Conservation (phyloP, 495 filamentous ascomycete species). For the Ramalina intermedia region DNA sequence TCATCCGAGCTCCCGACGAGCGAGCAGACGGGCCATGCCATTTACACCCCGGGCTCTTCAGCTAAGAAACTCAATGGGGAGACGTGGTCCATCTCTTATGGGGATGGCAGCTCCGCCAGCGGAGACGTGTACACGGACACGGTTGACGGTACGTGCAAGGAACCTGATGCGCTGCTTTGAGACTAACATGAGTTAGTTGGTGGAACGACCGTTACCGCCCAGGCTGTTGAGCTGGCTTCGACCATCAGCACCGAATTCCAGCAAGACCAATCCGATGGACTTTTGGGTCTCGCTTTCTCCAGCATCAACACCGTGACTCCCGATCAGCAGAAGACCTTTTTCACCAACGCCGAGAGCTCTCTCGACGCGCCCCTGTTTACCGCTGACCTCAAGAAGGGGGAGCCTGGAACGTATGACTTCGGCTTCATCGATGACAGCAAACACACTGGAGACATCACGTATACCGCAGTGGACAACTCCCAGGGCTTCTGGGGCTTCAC, state of each 20-base stretch:
- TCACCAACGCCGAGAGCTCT: slow-evolving; percentile 51
- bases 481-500: slow-evolving; percentile 68
- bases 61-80: slow-evolving; percentile 38
- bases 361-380: slow-evolving; percentile 61
- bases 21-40: slow-evolving; percentile 37
- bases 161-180: too few relatives aligned
- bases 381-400: slow-evolving; percentile 46
- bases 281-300: slow-evolving; percentile 66
- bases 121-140: slow-evolving; percentile 59
- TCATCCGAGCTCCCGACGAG: slow-evolving; percentile 32
- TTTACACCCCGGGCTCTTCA: slow-evolving; percentile 42
- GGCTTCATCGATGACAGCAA: slow-evolving; percentile 53
- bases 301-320: slow-evolving; percentile 60
- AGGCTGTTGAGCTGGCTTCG: slow-evolving; percentile 59
- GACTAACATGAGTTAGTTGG: slow-evolving; percentile 29
- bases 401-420: slow-evolving; percentile 62
- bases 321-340: slow-evolving; percentile 59
- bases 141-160: slow-evolving; percentile 31
- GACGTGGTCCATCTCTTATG: slow-evolving; percentile 49
- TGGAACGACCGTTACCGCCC: slow-evolving; percentile 47
- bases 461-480: slow-evolving; percentile 45
- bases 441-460: slow-evolving; percentile 50
- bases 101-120: slow-evolving; percentile 51
- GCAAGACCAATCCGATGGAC: slow-evolving; percentile 49
- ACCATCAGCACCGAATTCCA: slow-evolving; percentile 49